phyloP scores from a whole-genome alignment of 2,329 filamentous ascomycete genomes.

The Stemphylium beticola region DNA sequence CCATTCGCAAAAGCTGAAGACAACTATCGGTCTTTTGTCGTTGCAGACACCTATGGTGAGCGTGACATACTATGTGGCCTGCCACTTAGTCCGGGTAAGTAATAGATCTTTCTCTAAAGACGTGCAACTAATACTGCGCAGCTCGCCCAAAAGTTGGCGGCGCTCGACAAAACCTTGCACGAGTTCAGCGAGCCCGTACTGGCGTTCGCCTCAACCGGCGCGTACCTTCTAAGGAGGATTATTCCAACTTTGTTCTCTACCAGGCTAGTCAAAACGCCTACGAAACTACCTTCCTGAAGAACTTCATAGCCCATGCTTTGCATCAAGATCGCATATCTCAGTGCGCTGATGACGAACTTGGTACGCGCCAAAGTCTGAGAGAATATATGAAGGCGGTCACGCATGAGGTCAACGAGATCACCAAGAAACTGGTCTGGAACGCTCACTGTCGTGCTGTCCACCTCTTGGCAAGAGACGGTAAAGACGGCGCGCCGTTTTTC shows the following conservation, averaged over 20 bases:
- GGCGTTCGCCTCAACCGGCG: constrained; percentile 18
- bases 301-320: constrained; percentile 29
- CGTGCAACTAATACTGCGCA: neutral
- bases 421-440: constrained; percentile 34
- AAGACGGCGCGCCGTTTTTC: constrained; percentile 24
- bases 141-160: neutral
- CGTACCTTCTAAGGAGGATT: constrained; percentile 24
- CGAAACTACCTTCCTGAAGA: constrained; percentile 30
- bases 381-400: constrained; percentile 24
- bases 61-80: constrained; percentile 1
- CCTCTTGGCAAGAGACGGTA: constrained; percentile 26
- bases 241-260: constrained; percentile 29
- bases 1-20: neutral
- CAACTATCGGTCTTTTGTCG: neutral
- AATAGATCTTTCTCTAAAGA: neutral
- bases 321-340: constrained; percentile 20
- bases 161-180: neutral
- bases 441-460: constrained; percentile 27
- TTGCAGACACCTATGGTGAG: neutral
- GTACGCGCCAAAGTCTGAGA: constrained; percentile 3
- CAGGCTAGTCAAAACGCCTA: constrained; percentile 36
- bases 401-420: constrained; percentile 23
- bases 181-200: constrained; percentile 8
- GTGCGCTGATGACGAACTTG: constrained; percentile 8
- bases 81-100: constrained; percentile 17